phyloP scores from a whole-genome alignment of 164 flowering plant species.

The Berberis vulgaris region DNA sequence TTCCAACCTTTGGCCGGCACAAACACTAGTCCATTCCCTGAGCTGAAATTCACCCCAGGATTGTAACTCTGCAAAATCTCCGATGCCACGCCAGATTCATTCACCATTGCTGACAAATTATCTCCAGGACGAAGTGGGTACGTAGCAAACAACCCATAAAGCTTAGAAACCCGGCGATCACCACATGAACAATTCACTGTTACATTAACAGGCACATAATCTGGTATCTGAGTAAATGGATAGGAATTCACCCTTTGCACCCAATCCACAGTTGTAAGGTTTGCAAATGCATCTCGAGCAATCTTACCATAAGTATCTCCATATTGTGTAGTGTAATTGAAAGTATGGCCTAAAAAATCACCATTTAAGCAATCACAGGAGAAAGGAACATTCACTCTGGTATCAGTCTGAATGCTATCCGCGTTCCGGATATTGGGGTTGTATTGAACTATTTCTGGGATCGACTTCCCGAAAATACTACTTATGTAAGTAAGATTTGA shows the following conservation, averaged over 20 bases:
- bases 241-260: conserved; percentile 27
- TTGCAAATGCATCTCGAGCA: conserved; percentile 24
- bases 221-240: conserved; percentile 20
- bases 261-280: conserved; percentile 31
- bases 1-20: conserved; percentile 58
- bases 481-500: conserved; percentile 32
- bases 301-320: conserved; percentile 36
- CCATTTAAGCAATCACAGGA: conserved; percentile 42
- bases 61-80: conserved; percentile 41
- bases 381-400: conserved; percentile 42
- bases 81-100: conserved; percentile 3
- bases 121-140: conserved; percentile 45
- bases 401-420: conserved; percentile 18
- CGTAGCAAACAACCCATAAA: conserved; percentile 52
- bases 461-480: conserved; percentile 3
- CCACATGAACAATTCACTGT: conserved; percentile 65
- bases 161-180: conserved; percentile 25
- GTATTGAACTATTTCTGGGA: conserved; percentile 15
- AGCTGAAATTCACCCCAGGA: conserved; percentile 32
- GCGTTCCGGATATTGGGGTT: conserved; percentile 21
- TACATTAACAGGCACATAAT: conserved; percentile 28
- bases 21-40: conserved; percentile 43
- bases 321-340: conserved; percentile 17
- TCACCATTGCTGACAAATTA: conserved; percentile 18
- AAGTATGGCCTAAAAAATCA: conserved; percentile 36